Evolutionary conservation across 768 basidiomycete genomes (phyloP).

Genomic region (Omphalotus guepiniiformis): DNA sequence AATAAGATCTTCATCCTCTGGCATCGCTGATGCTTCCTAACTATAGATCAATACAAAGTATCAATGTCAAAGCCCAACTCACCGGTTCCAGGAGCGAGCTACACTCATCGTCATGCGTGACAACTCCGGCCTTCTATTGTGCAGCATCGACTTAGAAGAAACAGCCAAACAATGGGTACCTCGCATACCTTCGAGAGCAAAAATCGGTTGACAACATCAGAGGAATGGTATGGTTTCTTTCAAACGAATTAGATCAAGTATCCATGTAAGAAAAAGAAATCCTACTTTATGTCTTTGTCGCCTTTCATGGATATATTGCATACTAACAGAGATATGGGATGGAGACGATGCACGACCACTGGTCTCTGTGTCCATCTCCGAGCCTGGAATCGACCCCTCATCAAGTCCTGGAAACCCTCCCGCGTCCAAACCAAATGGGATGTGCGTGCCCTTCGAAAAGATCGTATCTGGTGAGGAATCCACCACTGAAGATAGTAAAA

Average conservation of each 20-base stretch:
- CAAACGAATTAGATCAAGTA: not conserved
- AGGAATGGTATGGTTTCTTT: not conserved
- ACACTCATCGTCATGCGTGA: constrained; percentile 9
- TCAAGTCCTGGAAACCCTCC: no score
- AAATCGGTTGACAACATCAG: constrained; percentile 10
- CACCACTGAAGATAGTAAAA: not conserved
- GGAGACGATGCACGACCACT: not conserved
- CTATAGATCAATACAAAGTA: no score
- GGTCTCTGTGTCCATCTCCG: not conserved
- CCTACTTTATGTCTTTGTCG: no score
- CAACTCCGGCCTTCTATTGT: not conserved
- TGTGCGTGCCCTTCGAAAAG: no score
- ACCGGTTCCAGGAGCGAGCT: not conserved
- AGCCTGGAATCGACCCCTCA: no score
- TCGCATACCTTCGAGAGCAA: constrained; percentile 8
- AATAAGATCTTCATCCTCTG: no score
- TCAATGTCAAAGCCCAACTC: no score
- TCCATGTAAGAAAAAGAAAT: not conserved
- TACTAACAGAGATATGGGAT: not conserved
- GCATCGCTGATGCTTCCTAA: no score
- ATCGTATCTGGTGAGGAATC: no score
- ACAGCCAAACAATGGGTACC: not conserved
- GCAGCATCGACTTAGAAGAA: not conserved
- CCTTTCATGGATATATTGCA: no score
- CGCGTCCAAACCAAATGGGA: no score